phyloP scores from a whole-genome alignment of 2,329 filamentous ascomycete genomes.

The Chrysosporium keratinophilum region DNA sequence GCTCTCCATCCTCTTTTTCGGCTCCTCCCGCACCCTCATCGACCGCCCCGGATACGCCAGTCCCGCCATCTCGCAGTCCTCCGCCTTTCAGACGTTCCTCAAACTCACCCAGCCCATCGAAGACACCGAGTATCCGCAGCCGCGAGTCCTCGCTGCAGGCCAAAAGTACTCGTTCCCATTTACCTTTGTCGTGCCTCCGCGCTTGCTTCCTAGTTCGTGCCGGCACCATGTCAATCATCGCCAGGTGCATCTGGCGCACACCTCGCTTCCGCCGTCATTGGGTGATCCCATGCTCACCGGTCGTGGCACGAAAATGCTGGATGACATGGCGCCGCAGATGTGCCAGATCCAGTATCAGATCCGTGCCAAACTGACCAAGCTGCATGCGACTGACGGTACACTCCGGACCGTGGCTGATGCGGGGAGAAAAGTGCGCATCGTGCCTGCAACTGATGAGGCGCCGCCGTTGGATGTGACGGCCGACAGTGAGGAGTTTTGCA shows the following conservation, averaged over 20 bases:
- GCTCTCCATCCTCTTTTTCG: conserved; percentile 25
- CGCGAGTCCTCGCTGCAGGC: conserved; percentile 46
- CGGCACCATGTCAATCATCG: conserved; percentile 43
- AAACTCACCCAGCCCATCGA: conserved; percentile 52
- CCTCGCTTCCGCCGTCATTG: conserved; percentile 51
- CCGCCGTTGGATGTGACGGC: conserved; percentile 47
- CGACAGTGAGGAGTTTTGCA: conserved; percentile 39
- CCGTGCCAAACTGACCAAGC: conserved; percentile 38
- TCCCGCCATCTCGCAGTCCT: conserved; percentile 44
- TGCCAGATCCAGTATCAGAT: conserved; percentile 49
- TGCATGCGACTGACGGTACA: conserved; percentile 28
- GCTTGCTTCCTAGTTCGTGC: conserved; percentile 51
- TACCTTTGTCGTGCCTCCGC: conserved; percentile 52
- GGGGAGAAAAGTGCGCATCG: conserved; percentile 48
- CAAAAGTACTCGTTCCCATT: conserved; percentile 52
- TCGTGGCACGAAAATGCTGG: conserved; percentile 42
- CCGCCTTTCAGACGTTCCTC: conserved; percentile 51
- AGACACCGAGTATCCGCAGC: conserved; percentile 43
- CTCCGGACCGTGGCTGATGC: conserved; percentile 41
- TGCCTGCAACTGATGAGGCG: conserved; percentile 49
- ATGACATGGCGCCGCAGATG: conserved; percentile 56
- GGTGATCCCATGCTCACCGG: conserved; percentile 48
- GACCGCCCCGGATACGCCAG: conserved; percentile 45
- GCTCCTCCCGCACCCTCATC: conserved; percentile 43
- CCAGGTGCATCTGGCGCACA: conserved; percentile 46